Evolutionary conservation across 371 early-diverging fungal genomes (phyloP), one percentile per base, ranked within the genome.

Genomic region (Mucor mucedo): DNA sequence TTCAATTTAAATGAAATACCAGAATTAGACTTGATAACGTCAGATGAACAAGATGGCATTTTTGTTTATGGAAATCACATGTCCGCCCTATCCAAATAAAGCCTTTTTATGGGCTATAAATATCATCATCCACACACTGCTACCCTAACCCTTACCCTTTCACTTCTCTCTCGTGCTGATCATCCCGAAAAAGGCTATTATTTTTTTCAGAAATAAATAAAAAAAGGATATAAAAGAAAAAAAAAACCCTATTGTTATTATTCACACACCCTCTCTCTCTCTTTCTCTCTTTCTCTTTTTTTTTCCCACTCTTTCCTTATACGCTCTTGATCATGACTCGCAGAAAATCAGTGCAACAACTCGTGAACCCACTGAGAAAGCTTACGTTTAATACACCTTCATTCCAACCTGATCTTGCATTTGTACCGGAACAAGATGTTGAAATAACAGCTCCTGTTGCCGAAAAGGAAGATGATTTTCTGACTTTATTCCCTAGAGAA

Each of bases 1-100:
- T 87, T 87, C 56, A 80, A 87, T 67, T 65, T 87, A 30, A 83
- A 79, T 48, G 86, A 87, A 56, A 71, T 87, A 33, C 69, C 74
- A 39, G 81, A 76, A 16, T 64, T 87, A 32, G 69, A 68, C 13
- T 69, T 83, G 55, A 57, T 72, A 30, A 38, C 63, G 7, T 72
- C 76, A 16, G 85, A 85, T 60, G 74, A 79, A n/a, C 69, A 69
- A 11, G 86, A 85, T 10, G 82, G 84, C 4, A 84, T 87, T 41
- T 87, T 74, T 68, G 69, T 87, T 29, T 86, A 86, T 68, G 64
- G 63, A 35, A 35, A 35, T 35, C 35, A 35, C 35, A 35, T 35
- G 35, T 35, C 35, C 8, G 35, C 35, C 35, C 1, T n/a, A 9
- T 4, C 44, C 10, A 42, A 14, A 42, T 10, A 42, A 42, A 42